Base-by-base conservation (phyloP, 148 eudicot species). In the Fagopyrum homotropicum region DNA sequence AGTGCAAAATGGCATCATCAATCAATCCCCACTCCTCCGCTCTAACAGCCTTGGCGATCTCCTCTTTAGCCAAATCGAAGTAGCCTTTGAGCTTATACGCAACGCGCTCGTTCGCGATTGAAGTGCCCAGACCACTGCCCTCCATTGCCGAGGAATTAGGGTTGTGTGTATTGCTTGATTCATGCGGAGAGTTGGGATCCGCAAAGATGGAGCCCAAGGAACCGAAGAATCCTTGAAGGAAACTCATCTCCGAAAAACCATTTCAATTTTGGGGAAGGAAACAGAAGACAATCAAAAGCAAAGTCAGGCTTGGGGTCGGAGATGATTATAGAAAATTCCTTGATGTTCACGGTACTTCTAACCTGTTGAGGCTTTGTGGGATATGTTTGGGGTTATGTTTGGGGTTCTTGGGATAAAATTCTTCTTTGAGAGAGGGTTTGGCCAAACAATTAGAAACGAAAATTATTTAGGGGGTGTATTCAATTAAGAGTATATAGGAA, bases 51-150 rank as follows among this genome's bases (percentile, higher is more conserved):
- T 92, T 92, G 66, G 79, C 93, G 46, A 89, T 92, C 86, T 89
- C 97, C 59, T 76, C 97, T 76, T 80, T 92, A 9, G 96, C 96
- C 86, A 92, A 82, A 76, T 92, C 96, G 73, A 88, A 92, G 81
- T 89, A 95, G 4, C 97, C 97, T 85, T 92, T 95, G 40, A 95
- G 80, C 88, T 95, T 95, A 79, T 88, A 93, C 56, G 99, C 99
- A 43, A 80, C 79, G 47, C 89, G 85, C 77, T 95, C 99, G 82
- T 95, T 95, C 76, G 86, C 61, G 43, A 82, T 83, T 35, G 81
- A 72, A 76, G 74, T 46, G 17, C 86, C 91, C 49, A 68, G 40
- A 8, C 76, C 82, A 29, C 79, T 85, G 22, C 86, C 87, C 35
- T 87, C 90, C 96, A 88, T 90, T 5, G 63, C 11, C 43, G 79